These are phyloP conservation scores for Neocucurbitaria cava DNA, from an alignment of 2,329 filamentous ascomycete genomes.

Conservation along the genomic window DNA sequence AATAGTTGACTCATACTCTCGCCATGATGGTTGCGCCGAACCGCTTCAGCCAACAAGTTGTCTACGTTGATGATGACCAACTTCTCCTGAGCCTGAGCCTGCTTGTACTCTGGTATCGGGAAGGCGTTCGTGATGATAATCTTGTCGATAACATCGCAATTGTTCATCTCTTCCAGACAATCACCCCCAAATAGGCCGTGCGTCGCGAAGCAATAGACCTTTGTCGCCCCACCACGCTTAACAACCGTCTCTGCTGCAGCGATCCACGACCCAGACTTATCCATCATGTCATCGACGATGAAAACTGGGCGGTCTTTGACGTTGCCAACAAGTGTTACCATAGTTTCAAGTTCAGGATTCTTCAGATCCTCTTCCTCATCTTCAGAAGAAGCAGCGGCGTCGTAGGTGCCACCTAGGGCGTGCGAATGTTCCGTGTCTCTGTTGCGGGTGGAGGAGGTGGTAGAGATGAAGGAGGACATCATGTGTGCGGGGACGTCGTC, in stretches of 20 bases:
- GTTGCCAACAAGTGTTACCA: conserved; percentile 96
- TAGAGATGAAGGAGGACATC: conserved; percentile 82
- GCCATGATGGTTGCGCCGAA: conserved; percentile 94
- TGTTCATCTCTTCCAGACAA: conserved; percentile 86
- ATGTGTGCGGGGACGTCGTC: conserved; percentile 76
- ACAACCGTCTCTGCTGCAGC: conserved; percentile 96
- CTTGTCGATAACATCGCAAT: conserved; percentile 89
- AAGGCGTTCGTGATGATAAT: conserved; percentile 98
- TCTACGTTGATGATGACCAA: conserved; percentile 89
- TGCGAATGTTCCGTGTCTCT: conserved; percentile 63
- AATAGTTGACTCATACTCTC: conserved; percentile 72
- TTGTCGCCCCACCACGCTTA: conserved; percentile 88
- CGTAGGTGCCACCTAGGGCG: conserved; percentile 81
- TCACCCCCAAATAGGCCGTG: conserved; percentile 94
- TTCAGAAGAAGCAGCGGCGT: conserved; percentile 82
- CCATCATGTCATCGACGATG: conserved; percentile 98
- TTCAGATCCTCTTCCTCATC: conserved; percentile 92
- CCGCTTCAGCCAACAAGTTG: conserved; percentile 86
- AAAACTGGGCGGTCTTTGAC: conserved; percentile 88
- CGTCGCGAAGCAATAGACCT: conserved; percentile 96
- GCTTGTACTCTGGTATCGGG: conserved; percentile 80
- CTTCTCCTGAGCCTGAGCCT: conserved; percentile 73
- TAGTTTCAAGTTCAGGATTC: conserved; percentile 83
- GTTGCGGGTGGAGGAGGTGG: conserved; percentile 66
- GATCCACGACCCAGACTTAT: conserved; percentile 96